A percentile compares a stretch with the other conserved stretches of the same genome.
phyloP scores from a whole-genome alignment of 2,329 filamentous ascomycete species.

The Cytospora chrysosperma region DNA sequence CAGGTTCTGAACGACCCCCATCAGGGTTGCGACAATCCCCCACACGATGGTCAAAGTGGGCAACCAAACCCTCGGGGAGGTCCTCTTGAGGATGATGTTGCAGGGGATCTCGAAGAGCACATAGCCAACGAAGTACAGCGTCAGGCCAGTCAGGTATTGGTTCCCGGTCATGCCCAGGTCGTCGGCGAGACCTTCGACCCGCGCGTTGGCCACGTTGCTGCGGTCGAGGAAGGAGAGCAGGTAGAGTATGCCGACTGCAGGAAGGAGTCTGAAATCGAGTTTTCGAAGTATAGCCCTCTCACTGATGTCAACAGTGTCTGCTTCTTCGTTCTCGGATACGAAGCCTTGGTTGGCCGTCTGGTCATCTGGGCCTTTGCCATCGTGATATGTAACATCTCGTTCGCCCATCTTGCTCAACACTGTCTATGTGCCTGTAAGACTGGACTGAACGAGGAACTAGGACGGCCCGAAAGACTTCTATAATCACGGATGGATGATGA shows the following conservation, averaged over 20 bases:
- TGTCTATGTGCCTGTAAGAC: no score
- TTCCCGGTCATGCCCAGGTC: conserved; percentile 57
- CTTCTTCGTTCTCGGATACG: conserved; percentile 16
- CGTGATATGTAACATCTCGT: conserved; percentile 1
- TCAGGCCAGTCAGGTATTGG: conserved; percentile 64
- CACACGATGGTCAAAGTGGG: conserved; percentile 56
- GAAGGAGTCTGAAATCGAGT: conserved; percentile 51
- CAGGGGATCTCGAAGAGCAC: conserved; percentile 61
- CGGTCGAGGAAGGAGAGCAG: conserved; percentile 57
- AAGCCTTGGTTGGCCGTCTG: conserved; percentile 7
- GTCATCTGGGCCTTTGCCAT: conserved; percentile 9
- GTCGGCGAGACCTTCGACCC: conserved; percentile 52
- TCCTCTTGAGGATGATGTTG: conserved; percentile 61
- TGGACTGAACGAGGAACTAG: not conserved
- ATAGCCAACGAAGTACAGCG: conserved; percentile 64
- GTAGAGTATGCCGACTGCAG: conserved; percentile 55
- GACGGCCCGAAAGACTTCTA: not conserved
- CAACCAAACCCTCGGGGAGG: conserved; percentile 56
- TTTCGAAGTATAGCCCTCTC: conserved; percentile 60
- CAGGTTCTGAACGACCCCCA: conserved; percentile 49
- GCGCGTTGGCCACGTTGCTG: conserved; percentile 60
- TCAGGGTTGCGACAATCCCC: conserved; percentile 54
- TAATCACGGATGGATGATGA: not conserved
- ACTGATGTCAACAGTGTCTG: conserved; percentile 37
- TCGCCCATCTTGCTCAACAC: conserved; percentile 5